phyloP scores from a whole-genome alignment of 129 eudicot species.

The Rutidosis leptorrhynchoides region DNA sequence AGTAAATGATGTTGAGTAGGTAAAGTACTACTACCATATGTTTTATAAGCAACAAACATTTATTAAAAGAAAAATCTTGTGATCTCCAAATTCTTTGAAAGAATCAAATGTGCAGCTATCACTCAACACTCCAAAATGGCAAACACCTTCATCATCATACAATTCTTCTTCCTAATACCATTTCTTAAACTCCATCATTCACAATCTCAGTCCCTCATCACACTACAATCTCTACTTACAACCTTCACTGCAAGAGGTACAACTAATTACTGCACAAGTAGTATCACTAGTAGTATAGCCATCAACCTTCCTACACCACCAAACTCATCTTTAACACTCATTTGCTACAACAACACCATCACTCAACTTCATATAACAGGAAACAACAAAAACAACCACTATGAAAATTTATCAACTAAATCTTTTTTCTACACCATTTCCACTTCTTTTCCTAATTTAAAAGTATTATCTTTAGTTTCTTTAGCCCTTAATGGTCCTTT shows the following conservation, averaged over 20 bases:
- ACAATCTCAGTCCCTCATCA: conserved; percentile 25
- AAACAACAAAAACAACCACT: conserved; percentile 9
- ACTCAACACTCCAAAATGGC: conserved; percentile 28
- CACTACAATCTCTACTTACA: conserved; percentile 28
- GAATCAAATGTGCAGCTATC: conserved; percentile 29
- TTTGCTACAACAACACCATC: conserved; percentile 36
- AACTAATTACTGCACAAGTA: conserved; percentile 27
- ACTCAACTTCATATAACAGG: conserved; percentile 37
- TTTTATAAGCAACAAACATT: background rate
- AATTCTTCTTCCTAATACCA: conserved; percentile 31
- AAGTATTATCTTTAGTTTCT: conserved; percentile 24
- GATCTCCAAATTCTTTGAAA: conserved; percentile 16
- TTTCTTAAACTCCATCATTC: conserved; percentile 17
- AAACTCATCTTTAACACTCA: conserved; percentile 34
- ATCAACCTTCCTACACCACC: conserved; percentile 34
- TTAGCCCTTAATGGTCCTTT: conserved; percentile 21
- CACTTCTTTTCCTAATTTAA: conserved; percentile 8
- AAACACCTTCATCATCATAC: conserved; percentile 6
- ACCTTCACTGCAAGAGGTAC: conserved; percentile 35
- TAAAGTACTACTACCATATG: background rate
- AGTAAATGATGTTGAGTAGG: background rate
- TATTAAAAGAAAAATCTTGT: conserved; percentile 7
- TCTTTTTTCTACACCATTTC: conserved; percentile 29
- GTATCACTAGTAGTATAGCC: conserved; percentile 26
- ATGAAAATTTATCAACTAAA: conserved; percentile 11